A percentile compares a stretch with the other conserved stretches of the same genome.
Conservation (phyloP, 1,284 basidiomycete genomes). For the Trichosporon ovoides region DNA sequence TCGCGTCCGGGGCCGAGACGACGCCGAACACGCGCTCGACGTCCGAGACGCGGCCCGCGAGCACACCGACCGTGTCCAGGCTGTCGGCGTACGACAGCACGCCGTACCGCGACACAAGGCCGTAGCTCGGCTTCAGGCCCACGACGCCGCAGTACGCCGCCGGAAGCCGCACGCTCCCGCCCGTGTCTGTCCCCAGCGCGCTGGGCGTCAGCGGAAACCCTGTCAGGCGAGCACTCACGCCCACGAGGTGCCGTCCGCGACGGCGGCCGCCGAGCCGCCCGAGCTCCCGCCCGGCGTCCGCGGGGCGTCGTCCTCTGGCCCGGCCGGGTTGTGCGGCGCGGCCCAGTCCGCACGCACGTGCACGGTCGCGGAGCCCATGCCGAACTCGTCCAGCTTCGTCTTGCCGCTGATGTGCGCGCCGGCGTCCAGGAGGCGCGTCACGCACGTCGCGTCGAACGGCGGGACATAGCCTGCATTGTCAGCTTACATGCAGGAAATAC, state of each 20-base stretch:
- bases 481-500: background rate
- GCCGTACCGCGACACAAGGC: constrained; percentile 84
- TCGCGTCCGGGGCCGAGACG: constrained; percentile 61
- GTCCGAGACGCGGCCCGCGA: constrained; percentile 57
- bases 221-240: constrained; percentile 56
- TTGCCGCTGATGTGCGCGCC: constrained; percentile 78
- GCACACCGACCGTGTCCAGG: constrained; percentile 85
- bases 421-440: constrained; percentile 57
- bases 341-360: constrained; percentile 29
- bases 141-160: constrained; percentile 90
- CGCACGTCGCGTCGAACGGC: constrained; percentile 84
- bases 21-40: constrained; percentile 59
- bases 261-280: constrained; percentile 52
- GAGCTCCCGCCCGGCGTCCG: constrained; percentile 62
- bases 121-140: constrained; percentile 92
- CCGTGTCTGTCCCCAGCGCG: constrained; percentile 89
- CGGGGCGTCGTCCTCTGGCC: constrained; percentile 40
- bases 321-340: constrained; percentile 68
- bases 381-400: constrained; percentile 96
- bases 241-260: constrained; percentile 62
- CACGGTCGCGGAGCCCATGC: constrained; percentile 66
- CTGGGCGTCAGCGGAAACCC: constrained; percentile 48
- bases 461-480: constrained; percentile 61
- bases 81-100: constrained; percentile 91
- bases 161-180: constrained; percentile 86